Percentiles rank a stretch among this genome's conserved stretches.
phyloP scores from a whole-genome alignment of 768 basidiomycete species.

The Psilocybe cyanescens region DNA sequence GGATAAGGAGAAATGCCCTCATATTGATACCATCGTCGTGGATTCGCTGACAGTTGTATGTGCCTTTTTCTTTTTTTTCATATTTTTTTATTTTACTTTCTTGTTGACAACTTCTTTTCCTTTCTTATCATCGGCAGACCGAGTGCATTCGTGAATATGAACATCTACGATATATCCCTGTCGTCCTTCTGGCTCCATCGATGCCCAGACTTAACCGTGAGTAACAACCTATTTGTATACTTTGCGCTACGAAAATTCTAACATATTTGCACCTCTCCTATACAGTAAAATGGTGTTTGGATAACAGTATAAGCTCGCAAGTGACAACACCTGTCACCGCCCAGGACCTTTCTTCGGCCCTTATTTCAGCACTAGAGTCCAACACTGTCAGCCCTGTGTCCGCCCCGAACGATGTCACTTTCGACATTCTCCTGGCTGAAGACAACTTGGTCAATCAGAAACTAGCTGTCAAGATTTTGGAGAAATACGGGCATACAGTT shows the following conservation, averaged over 20 bases:
- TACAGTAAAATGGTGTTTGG: slow-evolving; percentile 92
- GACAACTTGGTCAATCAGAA: slow-evolving; percentile 97
- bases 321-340: slow-evolving; percentile 89
- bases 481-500: slow-evolving; percentile 93
- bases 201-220: slow-evolving; percentile 76
- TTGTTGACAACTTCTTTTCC: slow-evolving; percentile 1
- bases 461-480: slow-evolving; percentile 93
- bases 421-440: slow-evolving; percentile 95
- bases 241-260: slow-evolving; percentile 3
- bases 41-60: slow-evolving; percentile 86
- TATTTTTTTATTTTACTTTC: neutral
- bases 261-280: slow-evolving; percentile 4
- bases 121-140: slow-evolving; percentile 53
- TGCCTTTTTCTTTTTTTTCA: slow-evolving; percentile 17
- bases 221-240: slow-evolving; percentile 26
- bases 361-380: slow-evolving; percentile 93
- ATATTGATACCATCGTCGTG: slow-evolving; percentile 95
- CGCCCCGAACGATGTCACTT: slow-evolving; percentile 82
- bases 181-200: slow-evolving; percentile 85
- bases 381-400: slow-evolving; percentile 91
- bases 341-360: slow-evolving; percentile 89
- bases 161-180: slow-evolving; percentile 94
- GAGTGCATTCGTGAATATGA: slow-evolving; percentile 91
- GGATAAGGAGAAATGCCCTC: slow-evolving; percentile 80
- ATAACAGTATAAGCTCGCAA: slow-evolving; percentile 95